Percentiles rank a stretch among this genome's conserved stretches.
phyloP scores from a whole-genome alignment of 2,329 filamentous ascomycete species.

The Stemphylium beticola region DNA sequence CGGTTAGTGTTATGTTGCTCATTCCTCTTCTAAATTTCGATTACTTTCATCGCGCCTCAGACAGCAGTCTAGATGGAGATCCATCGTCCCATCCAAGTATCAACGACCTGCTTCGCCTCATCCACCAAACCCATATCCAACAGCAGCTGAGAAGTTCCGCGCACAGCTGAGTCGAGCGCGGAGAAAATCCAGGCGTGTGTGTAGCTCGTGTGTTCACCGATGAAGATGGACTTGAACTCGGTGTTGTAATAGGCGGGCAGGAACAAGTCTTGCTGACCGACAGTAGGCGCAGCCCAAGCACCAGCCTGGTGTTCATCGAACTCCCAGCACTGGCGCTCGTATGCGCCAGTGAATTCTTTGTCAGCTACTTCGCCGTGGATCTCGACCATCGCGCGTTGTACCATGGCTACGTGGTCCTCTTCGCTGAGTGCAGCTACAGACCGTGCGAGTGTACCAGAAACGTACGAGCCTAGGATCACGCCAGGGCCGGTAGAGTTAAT shows the following conservation, averaged over 20 bases:
- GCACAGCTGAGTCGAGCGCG: conserved; percentile 70
- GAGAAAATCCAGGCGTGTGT: conserved; percentile 75
- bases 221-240: conserved; percentile 71
- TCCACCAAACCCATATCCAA: conserved; percentile 70
- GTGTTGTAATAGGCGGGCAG: conserved; percentile 76
- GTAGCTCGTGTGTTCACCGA: conserved; percentile 54
- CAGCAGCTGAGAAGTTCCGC: conserved; percentile 69
- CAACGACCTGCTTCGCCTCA: conserved; percentile 68
- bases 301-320: conserved; percentile 66
- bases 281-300: conserved; percentile 65
- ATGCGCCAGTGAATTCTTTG: conserved; percentile 69
- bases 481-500: conserved; percentile 69
- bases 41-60: conserved; percentile 5
- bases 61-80: conserved; percentile 44
- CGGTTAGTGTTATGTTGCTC: not conserved
- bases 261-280: conserved; percentile 72
- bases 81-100: conserved; percentile 74
- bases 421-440: conserved; percentile 59
- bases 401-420: conserved; percentile 66
- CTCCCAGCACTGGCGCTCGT: conserved; percentile 70
- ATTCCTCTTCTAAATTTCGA: not conserved
- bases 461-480: conserved; percentile 67
- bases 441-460: conserved; percentile 54
- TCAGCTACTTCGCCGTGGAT: conserved; percentile 67
- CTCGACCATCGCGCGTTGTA: conserved; percentile 70